These are phyloP conservation scores for Gracilaria vermiculophylla DNA, from an alignment of 23 red algal genomes.

Conservation along the genomic window DNA sequence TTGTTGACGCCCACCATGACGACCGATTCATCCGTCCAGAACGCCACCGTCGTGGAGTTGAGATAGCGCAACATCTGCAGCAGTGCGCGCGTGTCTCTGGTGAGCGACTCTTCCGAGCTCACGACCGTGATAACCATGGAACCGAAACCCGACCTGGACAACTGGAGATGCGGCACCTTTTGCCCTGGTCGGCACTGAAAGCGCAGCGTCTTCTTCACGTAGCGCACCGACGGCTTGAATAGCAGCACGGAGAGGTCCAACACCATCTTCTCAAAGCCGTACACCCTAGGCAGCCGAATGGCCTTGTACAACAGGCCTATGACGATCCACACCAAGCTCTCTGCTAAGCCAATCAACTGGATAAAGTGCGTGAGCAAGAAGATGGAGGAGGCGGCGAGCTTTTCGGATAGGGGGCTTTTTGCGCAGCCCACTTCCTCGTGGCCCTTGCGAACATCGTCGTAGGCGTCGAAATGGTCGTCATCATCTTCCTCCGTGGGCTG, in stretches of 20 bases:
- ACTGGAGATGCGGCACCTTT: not conserved
- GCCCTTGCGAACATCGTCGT: not conserved
- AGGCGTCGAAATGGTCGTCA: not conserved
- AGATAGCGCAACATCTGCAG: slow-evolving; percentile 36
- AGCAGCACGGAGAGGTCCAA: slow-evolving; percentile 5
- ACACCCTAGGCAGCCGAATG: not conserved
- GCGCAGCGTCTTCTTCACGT: slow-evolving; percentile 14
- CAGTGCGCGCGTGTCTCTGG: slow-evolving; percentile 7
- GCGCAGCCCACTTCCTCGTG: not conserved
- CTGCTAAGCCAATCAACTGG: not conserved
- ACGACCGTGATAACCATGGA: slow-evolving; percentile 17
- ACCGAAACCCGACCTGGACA: not conserved
- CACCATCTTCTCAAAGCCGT: slow-evolving; percentile 37
- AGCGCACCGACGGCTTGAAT: not conserved
- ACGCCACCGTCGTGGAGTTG: slow-evolving; percentile 12
- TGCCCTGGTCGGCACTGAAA: not conserved
- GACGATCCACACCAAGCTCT: not conserved
- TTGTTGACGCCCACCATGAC: slow-evolving; percentile 17
- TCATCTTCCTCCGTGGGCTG: not conserved
- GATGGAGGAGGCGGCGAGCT: not conserved
- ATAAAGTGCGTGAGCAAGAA: slow-evolving; percentile 10
- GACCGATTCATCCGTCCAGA: slow-evolving; percentile 19
- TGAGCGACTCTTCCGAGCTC: not conserved
- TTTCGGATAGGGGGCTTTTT: not conserved
- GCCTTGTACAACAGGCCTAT: slow-evolving; percentile 10